Evolutionary conservation across 805 yeast genomes (phyloP), one percentile per base, ranked within the genome.

Genomic region (Ogataea henricii): DNA sequence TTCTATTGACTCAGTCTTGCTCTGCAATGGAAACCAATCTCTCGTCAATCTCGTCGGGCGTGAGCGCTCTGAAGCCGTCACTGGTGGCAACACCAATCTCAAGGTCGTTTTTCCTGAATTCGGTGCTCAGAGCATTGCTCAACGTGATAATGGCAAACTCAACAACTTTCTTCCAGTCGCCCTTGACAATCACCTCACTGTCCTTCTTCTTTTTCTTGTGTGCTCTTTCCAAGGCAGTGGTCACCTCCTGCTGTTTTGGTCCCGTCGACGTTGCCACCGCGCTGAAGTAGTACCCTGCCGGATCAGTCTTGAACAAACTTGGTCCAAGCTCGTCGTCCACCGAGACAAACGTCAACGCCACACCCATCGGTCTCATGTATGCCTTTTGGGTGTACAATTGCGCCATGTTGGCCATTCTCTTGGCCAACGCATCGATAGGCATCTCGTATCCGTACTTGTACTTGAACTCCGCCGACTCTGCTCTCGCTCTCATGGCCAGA

Each of bases 331-430:
- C 95, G 63, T 89, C 97, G 67, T 90, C 97, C 48, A 87, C 84
- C 38, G 95, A 82, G 49, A 90, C 78, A 62, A 92, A 85, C 21
- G 97, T 89, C 63, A 90, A 77, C 23, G 96, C 89, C 50, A 92
- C 97, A 32, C 99, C 99, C 57, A 90, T 76, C 21, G 99, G 99
- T 70, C 99, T 83, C 98, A 94, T 94, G 69, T 92, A 92, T 9
- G 98, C 98, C 65, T 97, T 80, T 71, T 94, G 99, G 35, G 99
- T 94, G 69, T 90, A 94, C 53, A 94, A 81, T 74, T 94, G 99
- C 42, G 96, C 87, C 64, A 90, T 72, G 67, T 94, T 94, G 47
- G 98, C 98, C 87, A 94, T 85, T 66, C 97, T 80, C 72, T 92
- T 92, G 34, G 97, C 88, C 60, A 91, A 74, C 22, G 87, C 89